Evolutionary conservation across 768 basidiomycete species (phyloP).

Genomic region (Rhizopogon rudus): DNA sequence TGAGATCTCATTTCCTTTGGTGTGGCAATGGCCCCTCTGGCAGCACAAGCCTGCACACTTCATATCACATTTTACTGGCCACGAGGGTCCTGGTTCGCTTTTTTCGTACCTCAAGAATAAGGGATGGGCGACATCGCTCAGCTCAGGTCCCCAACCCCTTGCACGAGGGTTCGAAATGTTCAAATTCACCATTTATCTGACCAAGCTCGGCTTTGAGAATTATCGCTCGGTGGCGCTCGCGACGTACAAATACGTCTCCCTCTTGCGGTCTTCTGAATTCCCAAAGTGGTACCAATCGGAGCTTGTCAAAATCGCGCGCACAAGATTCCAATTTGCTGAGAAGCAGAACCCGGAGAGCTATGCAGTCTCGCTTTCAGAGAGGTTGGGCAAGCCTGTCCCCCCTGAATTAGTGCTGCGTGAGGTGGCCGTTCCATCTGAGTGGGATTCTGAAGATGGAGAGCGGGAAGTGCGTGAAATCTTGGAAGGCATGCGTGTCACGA

Average conservation of each 20-base stretch:
- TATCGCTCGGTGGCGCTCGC: slow-evolving; percentile 66
- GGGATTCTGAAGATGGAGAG: slow-evolving; percentile 49
- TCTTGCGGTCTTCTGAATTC: slow-evolving; percentile 58
- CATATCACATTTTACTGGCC: slow-evolving; percentile 79
- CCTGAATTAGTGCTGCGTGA: slow-evolving; percentile 69
- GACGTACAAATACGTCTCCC: slow-evolving; percentile 73
- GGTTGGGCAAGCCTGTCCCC: slow-evolving; percentile 80
- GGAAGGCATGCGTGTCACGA: slow-evolving; percentile 49
- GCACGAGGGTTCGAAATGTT: slow-evolving; percentile 88
- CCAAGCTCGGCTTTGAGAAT: slow-evolving; percentile 81
- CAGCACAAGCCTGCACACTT: slow-evolving; percentile 73
- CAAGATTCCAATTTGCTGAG: slow-evolving; percentile 83
- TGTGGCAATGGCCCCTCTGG: slow-evolving; percentile 69
- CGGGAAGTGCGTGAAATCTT: slow-evolving; percentile 58
- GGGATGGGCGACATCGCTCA: slow-evolving; percentile 79
- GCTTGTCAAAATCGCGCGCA: slow-evolving; percentile 60
- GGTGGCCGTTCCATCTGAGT: slow-evolving; percentile 68
- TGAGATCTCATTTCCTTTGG: slow-evolving; percentile 78
- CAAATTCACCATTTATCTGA: slow-evolving; percentile 77
- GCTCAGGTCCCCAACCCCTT: slow-evolving; percentile 62
- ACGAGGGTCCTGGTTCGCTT: slow-evolving; percentile 91
- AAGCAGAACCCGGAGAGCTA: slow-evolving; percentile 78
- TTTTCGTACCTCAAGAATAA: slow-evolving; percentile 86
- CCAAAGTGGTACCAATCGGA: slow-evolving; percentile 74
- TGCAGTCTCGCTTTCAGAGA: slow-evolving; percentile 68